These are phyloP conservation scores for Astrocystis sublimbata DNA, from an alignment of 495 filamentous ascomycete genomes.

Conservation along the genomic window DNA sequence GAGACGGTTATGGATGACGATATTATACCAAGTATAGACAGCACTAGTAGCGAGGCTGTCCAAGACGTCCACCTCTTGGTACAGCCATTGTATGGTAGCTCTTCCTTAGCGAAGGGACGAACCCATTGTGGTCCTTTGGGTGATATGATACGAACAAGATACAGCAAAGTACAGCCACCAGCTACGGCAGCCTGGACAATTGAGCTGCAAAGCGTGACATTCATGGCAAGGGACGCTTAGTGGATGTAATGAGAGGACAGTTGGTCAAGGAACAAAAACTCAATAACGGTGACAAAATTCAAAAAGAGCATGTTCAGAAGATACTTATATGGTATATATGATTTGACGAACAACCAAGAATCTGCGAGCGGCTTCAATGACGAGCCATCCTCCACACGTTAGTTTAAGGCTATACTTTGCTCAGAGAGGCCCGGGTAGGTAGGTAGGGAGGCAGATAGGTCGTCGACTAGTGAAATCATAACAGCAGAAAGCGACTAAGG, in stretches of 20 bases:
- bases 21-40: conserved; percentile 27
- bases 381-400: neutral
- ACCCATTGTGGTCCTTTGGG: conserved; percentile 34
- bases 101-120: conserved; percentile 34
- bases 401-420: neutral
- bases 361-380: neutral
- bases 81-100: conserved; percentile 11
- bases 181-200: conserved; percentile 31
- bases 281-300: conserved; percentile 9
- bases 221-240: conserved; percentile 22
- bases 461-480: neutral
- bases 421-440: neutral
- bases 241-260: neutral
- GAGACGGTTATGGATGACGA: conserved; percentile 25
- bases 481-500: no score
- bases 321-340: neutral
- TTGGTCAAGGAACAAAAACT: conserved; percentile 2
- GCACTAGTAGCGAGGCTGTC: conserved; percentile 22
- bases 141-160: conserved; percentile 21
- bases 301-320: conserved; percentile 17
- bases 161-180: conserved; percentile 24
- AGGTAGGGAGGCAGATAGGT: neutral
- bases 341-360: neutral
- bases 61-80: conserved; percentile 28
- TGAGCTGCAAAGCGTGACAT: conserved; percentile 19